phyloP scores from a whole-genome alignment of 768 basidiomycete genomes.

The Podaxis sp. region DNA sequence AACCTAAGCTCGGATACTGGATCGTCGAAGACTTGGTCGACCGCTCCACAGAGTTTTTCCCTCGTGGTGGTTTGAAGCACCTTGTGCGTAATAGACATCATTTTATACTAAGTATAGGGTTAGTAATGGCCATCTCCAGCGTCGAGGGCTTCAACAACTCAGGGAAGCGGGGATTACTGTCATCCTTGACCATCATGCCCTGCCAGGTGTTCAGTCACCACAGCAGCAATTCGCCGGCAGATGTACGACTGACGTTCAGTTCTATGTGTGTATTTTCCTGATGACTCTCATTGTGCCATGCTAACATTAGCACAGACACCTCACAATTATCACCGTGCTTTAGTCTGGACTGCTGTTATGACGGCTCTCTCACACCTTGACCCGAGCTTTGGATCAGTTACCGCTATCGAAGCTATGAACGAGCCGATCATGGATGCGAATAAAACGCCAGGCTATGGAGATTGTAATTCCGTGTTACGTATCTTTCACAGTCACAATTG shows the following conservation, averaged over 20 bases:
- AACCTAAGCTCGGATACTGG: conserved; percentile 74
- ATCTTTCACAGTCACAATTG: neutral
- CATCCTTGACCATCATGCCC: conserved; percentile 68
- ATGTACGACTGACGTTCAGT: conserved; percentile 67
- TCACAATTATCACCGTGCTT: conserved; percentile 73
- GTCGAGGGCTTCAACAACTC: conserved; percentile 61
- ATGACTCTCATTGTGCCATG: neutral
- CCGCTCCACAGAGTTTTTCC: conserved; percentile 58
- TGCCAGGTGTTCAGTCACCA: conserved; percentile 66
- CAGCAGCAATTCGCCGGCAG: conserved; percentile 68
- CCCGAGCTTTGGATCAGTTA: conserved; percentile 61
- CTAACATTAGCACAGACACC: conserved; percentile 44
- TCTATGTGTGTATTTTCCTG: conserved; percentile 52
- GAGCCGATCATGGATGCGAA: conserved; percentile 75
- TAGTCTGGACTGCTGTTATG: conserved; percentile 84
- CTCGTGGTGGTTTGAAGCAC: conserved; percentile 65
- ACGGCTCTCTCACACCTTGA: conserved; percentile 70
- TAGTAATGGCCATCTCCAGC: conserved; percentile 35
- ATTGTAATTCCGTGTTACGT: conserved; percentile 45
- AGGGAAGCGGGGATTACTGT: conserved; percentile 60
- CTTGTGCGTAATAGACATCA: conserved; percentile 42
- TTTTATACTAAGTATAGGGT: neutral
- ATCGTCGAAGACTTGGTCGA: conserved; percentile 73
- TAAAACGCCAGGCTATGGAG: conserved; percentile 67
- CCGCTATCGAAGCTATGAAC: conserved; percentile 75